Evolutionary conservation across 106 monocot genomes (phyloP), one percentile per base, ranked within the genome.

Genomic region (Dendrobium chrysotoxum): DNA sequence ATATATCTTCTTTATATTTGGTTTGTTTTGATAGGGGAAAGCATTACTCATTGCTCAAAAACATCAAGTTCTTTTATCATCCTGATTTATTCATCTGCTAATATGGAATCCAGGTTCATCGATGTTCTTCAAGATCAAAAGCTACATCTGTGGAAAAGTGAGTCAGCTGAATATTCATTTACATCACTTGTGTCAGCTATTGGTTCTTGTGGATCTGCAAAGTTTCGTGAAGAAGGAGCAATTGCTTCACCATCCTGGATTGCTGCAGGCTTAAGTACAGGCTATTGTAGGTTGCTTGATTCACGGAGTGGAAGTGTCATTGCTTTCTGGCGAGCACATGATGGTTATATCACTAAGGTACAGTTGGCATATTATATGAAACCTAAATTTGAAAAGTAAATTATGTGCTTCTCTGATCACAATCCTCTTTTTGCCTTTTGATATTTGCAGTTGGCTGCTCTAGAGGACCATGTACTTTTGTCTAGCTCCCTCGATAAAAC

Each of bases 401-500:
- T 39, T 47, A 31, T 30, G 25, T 18, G 5, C 46, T 72, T 30
- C 40, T 21, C 21, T 76, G 0, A 16, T 77, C 9, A 40, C 6
- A 64, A 26, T 66, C 23, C 67, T 5, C 42, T 61, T 30, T 17
- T 81, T 73, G 75, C 57, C 23, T 18, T 85, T 79, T 64, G 21
- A 42, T 78, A 6, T 72, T 16, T 83, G 57, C 88, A 99, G 99
- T 81, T 99, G 84, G 93, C 83, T 53, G 84, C 93, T 66, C 86
- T 88, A 75, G 89, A 93, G 75, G 91, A 93, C 84, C 88, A 93
- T 84, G 83, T 95, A 81, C 95, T 99, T 71, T 88, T 99, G 44
- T 99, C 99, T 72, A 91, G 99, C 79, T 99, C 99, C 54, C 86
- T 99, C 46, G 99, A 99, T 45, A 99, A 86, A 86, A 99, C 93